Base-by-base conservation (phyloP, 2,329 filamentous ascomycete genomes). In the Graphilbum sp. region DNA sequence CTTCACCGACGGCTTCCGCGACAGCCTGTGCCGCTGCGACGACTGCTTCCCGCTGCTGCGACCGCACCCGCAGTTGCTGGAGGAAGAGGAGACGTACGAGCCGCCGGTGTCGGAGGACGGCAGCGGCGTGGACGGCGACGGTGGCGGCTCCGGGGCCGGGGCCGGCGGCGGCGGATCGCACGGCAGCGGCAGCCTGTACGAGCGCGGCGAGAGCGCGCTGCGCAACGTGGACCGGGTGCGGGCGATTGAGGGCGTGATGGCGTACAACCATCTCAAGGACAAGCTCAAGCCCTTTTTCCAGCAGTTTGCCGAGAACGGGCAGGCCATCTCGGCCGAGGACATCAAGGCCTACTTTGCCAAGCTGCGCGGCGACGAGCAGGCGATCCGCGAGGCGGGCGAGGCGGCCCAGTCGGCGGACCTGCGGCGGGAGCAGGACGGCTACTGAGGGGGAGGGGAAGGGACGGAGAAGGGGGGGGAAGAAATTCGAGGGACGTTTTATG, bases 291-390 rank as follows among this genome's bases (percentile, higher is more conserved):
- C 79, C 0, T 96, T 98, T 55, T 74, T 98, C 50, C 76, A 87
- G 58, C 81, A 92, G 32, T 98, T 94, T 54, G 90, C 90, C 0
- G 85, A 95, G 53, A 92, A 79, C 45, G 88, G 88, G 1, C 65
- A 82, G 56, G 77, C 83, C 0, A 87, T 98, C 18, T 79, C 85
- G 2, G 88, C 88, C 1, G 90, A 98, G 53, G 87, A 96, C 58
- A 90, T 98, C 58, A 98, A 95, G 58, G 74, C 74, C 2, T 94
- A 95, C 55, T 98, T 98, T 67, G 88, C 88, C 37, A 88, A 90
- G 61, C 60, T 98, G 48, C 72, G 90, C 45, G 90, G 90, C 41
- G 90, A 96, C 56, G 82, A 85, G 33, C 63, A 80, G 48, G 81
- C 66, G 0, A 83, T 85, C 40, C 64, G 64, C 48, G 69, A 75